Evolutionary conservation across 192 early-diverging fungal genomes (phyloP), one percentile per base, ranked within the genome.

Genomic region (Dissophora globulifera): DNA sequence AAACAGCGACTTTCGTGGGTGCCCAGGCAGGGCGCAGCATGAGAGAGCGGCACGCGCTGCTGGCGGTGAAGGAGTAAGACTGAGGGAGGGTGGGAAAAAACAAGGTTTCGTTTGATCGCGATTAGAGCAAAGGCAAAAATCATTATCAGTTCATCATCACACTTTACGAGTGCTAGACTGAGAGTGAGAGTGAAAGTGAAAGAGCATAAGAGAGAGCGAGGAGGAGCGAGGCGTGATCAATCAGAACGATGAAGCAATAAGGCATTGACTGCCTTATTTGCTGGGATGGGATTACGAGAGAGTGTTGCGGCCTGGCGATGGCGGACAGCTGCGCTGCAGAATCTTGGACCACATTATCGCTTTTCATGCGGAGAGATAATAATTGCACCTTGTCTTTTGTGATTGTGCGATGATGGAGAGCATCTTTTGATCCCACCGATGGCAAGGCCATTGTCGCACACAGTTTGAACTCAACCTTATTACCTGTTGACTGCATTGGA

Each of bases 101-200:
- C 42, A 61, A 54, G 31, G 50, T 69, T n/a, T n/a, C n/a, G n/a
- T n/a, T 69, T 61, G 67, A 69, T 69, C 67, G 58, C 41, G 57
- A 55, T 69, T 55, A 53, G 31, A 35, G 49, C 51, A 27, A 49
- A 60, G 43, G n/a, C n/a, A n/a, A n/a, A n/a, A n/a, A n/a, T n/a
- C n/a, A n/a, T n/a, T n/a, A n/a, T n/a, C n/a, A n/a, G n/a, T n/a
- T n/a, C n/a, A n/a, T n/a, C n/a, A n/a, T n/a, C n/a, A n/a, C n/a
- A n/a, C n/a, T n/a, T n/a, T n/a, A n/a, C n/a, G n/a, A n/a, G n/a
- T n/a, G n/a, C n/a, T n/a, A n/a, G n/a, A n/a, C n/a, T n/a, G n/a
- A n/a, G 17, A 58, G 40, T 35, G 16, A 50, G 30, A 58, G 29
- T 10, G 56, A 16, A 58, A 30, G 32, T 35, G 51, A 17, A 32